A percentile compares a stretch with the other conserved stretches of the same genome.
These are phyloP conservation scores for Candida rishiriensis DNA, from an alignment of 805 yeast species.

Conservation along the genomic window DNA sequence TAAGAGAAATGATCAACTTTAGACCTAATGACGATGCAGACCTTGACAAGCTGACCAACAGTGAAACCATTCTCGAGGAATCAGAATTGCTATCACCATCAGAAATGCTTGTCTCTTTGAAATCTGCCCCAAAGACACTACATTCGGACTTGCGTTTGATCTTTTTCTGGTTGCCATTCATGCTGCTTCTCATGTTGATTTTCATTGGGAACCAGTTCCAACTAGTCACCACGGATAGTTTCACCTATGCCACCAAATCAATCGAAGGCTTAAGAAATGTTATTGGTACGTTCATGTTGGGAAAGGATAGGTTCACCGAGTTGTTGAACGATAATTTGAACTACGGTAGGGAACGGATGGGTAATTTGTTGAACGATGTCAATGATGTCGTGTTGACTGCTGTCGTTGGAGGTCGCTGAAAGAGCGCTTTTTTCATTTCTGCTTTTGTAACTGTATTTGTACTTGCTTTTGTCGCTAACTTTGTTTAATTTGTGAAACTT, in stretches of 20 bases:
- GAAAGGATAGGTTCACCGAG: slow-evolving; percentile 35
- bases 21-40: slow-evolving; percentile 19
- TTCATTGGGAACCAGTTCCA: slow-evolving; percentile 28
- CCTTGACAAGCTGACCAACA: slow-evolving; percentile 1
- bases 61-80: not conserved
- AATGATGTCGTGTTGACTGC: slow-evolving; percentile 38
- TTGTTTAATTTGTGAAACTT: no score
- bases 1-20: slow-evolving; percentile 27
- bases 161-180: slow-evolving; percentile 87
- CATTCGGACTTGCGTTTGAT: slow-evolving; percentile 78
- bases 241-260: slow-evolving; percentile 21
- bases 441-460: not conserved
- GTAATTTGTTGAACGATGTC: slow-evolving; percentile 34
- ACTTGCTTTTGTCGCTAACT: no score
- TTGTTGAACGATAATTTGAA: slow-evolving; percentile 32
- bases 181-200: slow-evolving; percentile 48
- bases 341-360: slow-evolving; percentile 29
- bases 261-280: slow-evolving; percentile 38
- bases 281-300: slow-evolving; percentile 46
- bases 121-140: slow-evolving; percentile 37
- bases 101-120: slow-evolving; percentile 18
- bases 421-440: not conserved
- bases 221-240: slow-evolving; percentile 18
- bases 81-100: not conserved
- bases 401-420: slow-evolving; percentile 20